Conservation (phyloP, 768 basidiomycete genomes). For the Amanita molliuscula region DNA sequence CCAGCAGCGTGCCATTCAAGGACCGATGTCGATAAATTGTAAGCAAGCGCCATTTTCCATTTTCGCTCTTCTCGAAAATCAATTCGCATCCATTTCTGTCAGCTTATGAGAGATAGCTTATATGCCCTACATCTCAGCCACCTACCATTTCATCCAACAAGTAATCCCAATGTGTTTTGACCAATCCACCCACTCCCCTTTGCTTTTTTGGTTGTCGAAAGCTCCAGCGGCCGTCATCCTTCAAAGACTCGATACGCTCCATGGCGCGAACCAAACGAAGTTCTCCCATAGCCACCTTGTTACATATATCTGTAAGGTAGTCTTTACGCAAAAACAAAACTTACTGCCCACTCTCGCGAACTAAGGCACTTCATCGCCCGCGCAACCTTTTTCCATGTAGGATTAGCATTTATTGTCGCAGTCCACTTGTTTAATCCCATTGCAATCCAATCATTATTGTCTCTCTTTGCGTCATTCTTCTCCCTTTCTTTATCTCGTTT, state of each 20-base stretch:
- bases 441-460: constrained; percentile 44
- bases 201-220: constrained; percentile 95
- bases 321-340: constrained; percentile 17
- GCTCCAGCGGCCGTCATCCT: constrained; percentile 76
- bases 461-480: constrained; percentile 27
- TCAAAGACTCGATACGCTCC: constrained; percentile 77
- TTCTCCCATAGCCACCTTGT: constrained; percentile 70
- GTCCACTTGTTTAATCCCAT: constrained; percentile 66
- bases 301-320: neutral
- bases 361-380: constrained; percentile 69
- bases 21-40: constrained; percentile 70
- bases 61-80: constrained; percentile 92
- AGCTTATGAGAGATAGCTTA: constrained; percentile 5
- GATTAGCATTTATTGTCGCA: constrained; percentile 67
- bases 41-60: constrained; percentile 86
- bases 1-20: constrained; percentile 81
- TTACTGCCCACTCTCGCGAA: constrained; percentile 75
- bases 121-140: constrained; percentile 5
- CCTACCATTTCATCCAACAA: constrained; percentile 92
- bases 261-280: constrained; percentile 69
- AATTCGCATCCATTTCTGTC: constrained; percentile 89
- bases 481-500: constrained; percentile 41
- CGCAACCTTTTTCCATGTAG: constrained; percentile 58
- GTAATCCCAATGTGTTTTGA: constrained; percentile 92
- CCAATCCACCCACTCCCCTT: constrained; percentile 59